Base-by-base conservation (phyloP, 176 grass and related monocot species). In the Oryza nivara region DNA sequence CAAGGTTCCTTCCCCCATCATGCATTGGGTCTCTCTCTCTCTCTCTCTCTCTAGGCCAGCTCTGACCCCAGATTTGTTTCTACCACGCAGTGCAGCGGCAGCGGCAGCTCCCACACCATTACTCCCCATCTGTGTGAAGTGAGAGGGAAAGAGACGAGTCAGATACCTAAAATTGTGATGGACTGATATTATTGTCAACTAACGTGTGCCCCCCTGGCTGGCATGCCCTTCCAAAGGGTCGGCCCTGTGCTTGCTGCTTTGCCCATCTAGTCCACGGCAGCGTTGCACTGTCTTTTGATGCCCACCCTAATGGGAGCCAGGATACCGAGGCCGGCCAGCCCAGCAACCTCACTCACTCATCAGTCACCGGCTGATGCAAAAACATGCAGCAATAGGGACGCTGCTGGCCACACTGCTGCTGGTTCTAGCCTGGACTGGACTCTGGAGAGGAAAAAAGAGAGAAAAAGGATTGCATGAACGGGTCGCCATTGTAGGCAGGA, bases 211-310 rank as follows among this genome's bases (percentile, higher is more conserved):
- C 78, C 78, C 80, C 89, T 83, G 84, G 75, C 84, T 83, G 84
- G 75, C 89, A 91, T 84, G 85, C 85, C 85, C 79, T 90, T 83
- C 89, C 84, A 90, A 87, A 40, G 74, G 73, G 84, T 82, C 78
- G 79, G 82, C 45, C 58, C 84, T 69, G 49, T 67, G 82, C 78
- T 58, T 26, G 19, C 52, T 81, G 26, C 16, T 14, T 74, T 83
- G 89, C 80, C 85, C 80, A 87, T 80, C 89, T 87, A 74, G 84
- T 90, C 84, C 84, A 84, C 84, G 70, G 75, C 85, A 83, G 78
- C 75, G 41, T 76, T 80, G 82, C 82, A 70, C 70, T 84, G 61
- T 82, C 88, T 75, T 83, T 70, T 66, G 70, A 70, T 87, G 85
- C 64, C 64, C 70, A 30, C 51, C 13, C 82, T 75, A 70, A 76